These are phyloP conservation scores for Limtongia smithiae DNA, from an alignment of 805 yeast genomes.

Conservation along the genomic window DNA sequence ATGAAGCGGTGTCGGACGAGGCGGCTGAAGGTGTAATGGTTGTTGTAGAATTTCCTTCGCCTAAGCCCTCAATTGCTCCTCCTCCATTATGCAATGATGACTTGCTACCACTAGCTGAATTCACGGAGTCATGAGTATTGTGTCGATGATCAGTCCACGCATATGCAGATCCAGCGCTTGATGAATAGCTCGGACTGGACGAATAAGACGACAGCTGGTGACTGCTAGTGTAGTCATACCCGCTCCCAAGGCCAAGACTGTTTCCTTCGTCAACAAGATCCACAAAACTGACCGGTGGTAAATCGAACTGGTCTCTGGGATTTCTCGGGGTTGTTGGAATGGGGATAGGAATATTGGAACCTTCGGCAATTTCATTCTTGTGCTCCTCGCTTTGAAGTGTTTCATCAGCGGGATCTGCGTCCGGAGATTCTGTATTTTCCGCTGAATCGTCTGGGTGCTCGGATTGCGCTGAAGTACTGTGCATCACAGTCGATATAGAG, in stretches of 20 bases:
- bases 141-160: constrained; percentile 16
- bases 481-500: too few relatives aligned
- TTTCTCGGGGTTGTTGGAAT: not conserved
- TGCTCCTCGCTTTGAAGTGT: too few relatives aligned
- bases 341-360: not conserved
- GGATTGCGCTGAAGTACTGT: too few relatives aligned
- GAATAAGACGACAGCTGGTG: not conserved
- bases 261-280: constrained; percentile 27
- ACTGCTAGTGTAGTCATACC: constrained; percentile 5
- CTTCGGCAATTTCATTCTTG: too few relatives aligned
- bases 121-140: not conserved
- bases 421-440: too few relatives aligned
- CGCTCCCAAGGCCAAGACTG: constrained; percentile 21
- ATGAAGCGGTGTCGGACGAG: not conserved
- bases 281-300: constrained; percentile 15
- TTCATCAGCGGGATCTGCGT: too few relatives aligned
- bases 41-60: too few relatives aligned
- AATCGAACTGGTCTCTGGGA: constrained; percentile 5
- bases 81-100: too few relatives aligned
- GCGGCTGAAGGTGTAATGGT: not conserved
- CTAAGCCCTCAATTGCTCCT: not conserved
- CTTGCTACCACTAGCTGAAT: too few relatives aligned
- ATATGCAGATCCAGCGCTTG: constrained; percentile 12
- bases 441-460: too few relatives aligned
- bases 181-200: constrained; percentile 12